phyloP scores from a whole-genome alignment of 108 stramenopile genomes.

The Nannochloropsis granulata region DNA sequence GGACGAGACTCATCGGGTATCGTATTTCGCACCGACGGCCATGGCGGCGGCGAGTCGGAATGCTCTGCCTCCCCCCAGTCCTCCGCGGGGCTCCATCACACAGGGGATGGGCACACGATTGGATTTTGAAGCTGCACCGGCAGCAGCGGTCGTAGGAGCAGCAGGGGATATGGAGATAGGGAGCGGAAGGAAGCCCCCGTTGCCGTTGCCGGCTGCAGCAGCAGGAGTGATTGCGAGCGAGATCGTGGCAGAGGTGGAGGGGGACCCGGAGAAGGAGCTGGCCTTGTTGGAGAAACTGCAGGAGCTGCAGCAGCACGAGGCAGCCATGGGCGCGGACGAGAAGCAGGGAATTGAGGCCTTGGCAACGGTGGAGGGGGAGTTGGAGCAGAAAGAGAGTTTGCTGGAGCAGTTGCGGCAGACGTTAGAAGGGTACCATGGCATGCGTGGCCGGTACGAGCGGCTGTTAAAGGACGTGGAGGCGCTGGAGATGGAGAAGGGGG shows the following conservation, averaged over 20 bases:
- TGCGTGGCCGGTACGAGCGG: neutral
- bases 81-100: neutral
- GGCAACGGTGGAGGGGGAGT: slow-evolving; percentile 3
- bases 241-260: neutral
- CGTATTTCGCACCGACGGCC: neutral
- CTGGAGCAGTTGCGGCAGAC: slow-evolving; percentile 17
- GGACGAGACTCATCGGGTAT: neutral
- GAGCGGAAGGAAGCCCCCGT: neutral
- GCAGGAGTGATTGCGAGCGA: neutral
- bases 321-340: slow-evolving; percentile 13
- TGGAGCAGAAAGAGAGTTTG: slow-evolving; percentile 22
- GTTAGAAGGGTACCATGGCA: slow-evolving; percentile 11
- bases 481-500: neutral
- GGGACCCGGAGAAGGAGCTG: slow-evolving; percentile 24
- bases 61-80: neutral
- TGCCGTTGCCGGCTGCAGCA: neutral
- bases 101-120: neutral
- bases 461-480: neutral
- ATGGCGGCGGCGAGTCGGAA: neutral
- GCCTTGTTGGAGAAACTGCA: slow-evolving; percentile 10
- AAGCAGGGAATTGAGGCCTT: slow-evolving; percentile 2
- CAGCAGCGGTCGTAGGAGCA: neutral
- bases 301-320: slow-evolving; percentile 18
- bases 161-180: neutral
- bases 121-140: neutral